Base-by-base conservation (phyloP, 768 basidiomycete genomes). In the Fomitopsis serialis region DNA sequence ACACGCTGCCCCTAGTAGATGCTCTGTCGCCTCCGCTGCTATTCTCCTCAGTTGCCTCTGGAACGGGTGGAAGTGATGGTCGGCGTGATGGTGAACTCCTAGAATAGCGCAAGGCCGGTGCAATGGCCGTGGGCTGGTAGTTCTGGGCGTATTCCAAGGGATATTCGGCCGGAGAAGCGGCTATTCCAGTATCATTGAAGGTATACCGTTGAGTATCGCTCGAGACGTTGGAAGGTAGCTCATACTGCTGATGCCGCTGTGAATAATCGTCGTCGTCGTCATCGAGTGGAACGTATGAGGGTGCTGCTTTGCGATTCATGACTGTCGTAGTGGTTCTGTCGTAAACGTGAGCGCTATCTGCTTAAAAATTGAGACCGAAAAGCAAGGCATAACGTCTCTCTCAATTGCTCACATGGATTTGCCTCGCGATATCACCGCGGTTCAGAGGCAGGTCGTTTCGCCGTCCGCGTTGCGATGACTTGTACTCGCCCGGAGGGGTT, bases 31-130 rank as follows among this genome's bases (percentile, higher is more conserved):
- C 45, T 8, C 52, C 43, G 15, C 50, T 50, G 2, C 60, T 60
- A 45, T 60, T 57, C 42, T 63, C 62, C 45, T 63, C 62, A 0
- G 62, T 61, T 0, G 58, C 63, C 45, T 66, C 65, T 0, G 58
- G 61, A 4, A 64, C 63, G 9, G 63, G 40, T 5, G 61, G 61
- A 15, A 62, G 37, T 23, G 61, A 60, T 8, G 61, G 61, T 13
- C 56, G 55, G 11, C 58, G 54, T 9, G 48, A 42, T 12, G 61
- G 61, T 5, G 58, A 62, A 1, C 56, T 56, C 19, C 57, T 50
- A 11, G 57, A 51, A 35, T 45, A 53, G 7, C 60, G 54, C 25
- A 43, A 51, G 17, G 56, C 57, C 17, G 42, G 12, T 21, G 17
- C 37, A 15, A 19, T 13, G 24, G 43, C 8, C 13, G 43, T 9